Evolutionary conservation across 2,329 filamentous ascomycete species (phyloP).

Genomic region (Sclerotinia trifoliorum): DNA sequence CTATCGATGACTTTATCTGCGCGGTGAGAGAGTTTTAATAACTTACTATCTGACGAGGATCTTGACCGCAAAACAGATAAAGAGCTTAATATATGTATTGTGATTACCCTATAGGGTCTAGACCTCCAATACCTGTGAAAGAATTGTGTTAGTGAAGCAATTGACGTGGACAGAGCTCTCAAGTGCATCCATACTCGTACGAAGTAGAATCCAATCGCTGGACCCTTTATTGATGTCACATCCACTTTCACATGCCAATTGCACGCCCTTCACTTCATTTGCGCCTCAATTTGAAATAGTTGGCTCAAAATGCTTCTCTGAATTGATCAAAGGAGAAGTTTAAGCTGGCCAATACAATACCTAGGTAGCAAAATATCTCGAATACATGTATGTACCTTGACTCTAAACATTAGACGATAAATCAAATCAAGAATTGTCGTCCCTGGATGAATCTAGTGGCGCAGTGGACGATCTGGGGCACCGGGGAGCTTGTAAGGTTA

Average conservation of each 20-base stretch:
- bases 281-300: background rate
- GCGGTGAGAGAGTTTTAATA: constrained; percentile 17
- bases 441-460: background rate
- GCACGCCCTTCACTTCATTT: background rate
- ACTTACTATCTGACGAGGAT: background rate
- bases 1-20: constrained; percentile 14
- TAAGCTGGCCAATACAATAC: background rate
- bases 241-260: constrained; percentile 23
- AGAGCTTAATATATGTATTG: background rate
- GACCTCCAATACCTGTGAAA: background rate
- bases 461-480: constrained; percentile 1
- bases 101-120: constrained; percentile 6
- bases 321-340: background rate
- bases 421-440: background rate
- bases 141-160: background rate
- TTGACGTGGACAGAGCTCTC: constrained; percentile 20
- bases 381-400: background rate
- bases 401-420: background rate
- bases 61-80: constrained; percentile 14
- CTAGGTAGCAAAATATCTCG: background rate
- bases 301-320: background rate
- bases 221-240: constrained; percentile 12
- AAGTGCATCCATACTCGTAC: constrained; percentile 1
- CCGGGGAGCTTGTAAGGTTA: background rate
- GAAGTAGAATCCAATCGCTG: constrained; percentile 13